These are phyloP conservation scores for Hanseniaspora hatyaiensis DNA, from an alignment of 805 yeast genomes.

Conservation along the genomic window DNA sequence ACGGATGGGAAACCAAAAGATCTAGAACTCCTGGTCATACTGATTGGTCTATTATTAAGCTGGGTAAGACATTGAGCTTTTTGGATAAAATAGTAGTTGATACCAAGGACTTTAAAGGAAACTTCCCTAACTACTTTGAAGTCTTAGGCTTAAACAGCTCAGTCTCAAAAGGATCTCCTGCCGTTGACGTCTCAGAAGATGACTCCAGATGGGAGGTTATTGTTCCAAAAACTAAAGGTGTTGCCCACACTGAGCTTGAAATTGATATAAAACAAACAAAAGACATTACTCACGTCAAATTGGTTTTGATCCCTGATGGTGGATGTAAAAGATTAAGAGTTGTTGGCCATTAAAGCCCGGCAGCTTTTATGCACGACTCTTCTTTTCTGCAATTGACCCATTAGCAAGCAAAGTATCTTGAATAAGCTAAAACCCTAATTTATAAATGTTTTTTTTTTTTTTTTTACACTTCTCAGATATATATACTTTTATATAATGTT, in stretches of 20 bases:
- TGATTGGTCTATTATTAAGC: constrained; percentile 80
- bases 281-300: constrained; percentile 53
- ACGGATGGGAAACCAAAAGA: constrained; percentile 96
- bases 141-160: constrained; percentile 47
- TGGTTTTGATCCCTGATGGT: constrained; percentile 89
- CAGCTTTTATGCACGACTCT: too few relatives aligned
- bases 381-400: too few relatives aligned
- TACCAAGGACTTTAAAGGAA: constrained; percentile 90
- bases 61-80: constrained; percentile 50
- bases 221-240: constrained; percentile 59
- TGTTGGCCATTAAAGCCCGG: constrained; percentile 37
- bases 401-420: too few relatives aligned
- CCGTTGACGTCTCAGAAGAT: constrained; percentile 34
- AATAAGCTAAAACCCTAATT: too few relatives aligned
- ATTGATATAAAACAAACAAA: constrained; percentile 19
- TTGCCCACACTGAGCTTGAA: constrained; percentile 64
- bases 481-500: too few relatives aligned
- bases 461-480: too few relatives aligned
- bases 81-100: constrained; percentile 59
- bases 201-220: constrained; percentile 48
- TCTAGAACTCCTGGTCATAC: constrained; percentile 73
- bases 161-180: constrained; percentile 25
- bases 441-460: too few relatives aligned
- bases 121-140: constrained; percentile 72
- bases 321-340: constrained; percentile 88